These are phyloP conservation scores for Candida pini DNA, from an alignment of 805 yeast species.

Conservation along the genomic window DNA sequence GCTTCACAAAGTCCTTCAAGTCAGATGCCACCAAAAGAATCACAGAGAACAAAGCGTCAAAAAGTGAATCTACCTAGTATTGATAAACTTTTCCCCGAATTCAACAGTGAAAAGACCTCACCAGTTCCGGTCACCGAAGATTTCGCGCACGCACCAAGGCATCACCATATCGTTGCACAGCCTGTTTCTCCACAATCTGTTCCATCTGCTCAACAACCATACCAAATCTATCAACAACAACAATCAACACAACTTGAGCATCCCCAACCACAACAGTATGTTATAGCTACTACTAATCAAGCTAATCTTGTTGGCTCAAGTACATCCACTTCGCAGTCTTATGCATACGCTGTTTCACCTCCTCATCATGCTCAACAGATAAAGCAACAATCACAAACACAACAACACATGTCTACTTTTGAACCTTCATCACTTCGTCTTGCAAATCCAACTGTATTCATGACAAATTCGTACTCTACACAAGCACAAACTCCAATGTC, in stretches of 20 bases:
- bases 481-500: too few species aligned
- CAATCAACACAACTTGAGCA: too few species aligned
- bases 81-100: conserved; percentile 1
- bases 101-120: background rate
- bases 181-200: background rate
- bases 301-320: too few species aligned
- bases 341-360: too few species aligned
- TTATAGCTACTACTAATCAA: too few species aligned
- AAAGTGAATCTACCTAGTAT: conserved; percentile 1
- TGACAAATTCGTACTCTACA: too few species aligned
- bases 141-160: background rate
- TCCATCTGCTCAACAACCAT: background rate
- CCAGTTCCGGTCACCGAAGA: background rate
- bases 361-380: background rate
- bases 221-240: background rate
- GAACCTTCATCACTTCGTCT: background rate
- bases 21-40: background rate
- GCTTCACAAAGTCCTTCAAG: too few species aligned
- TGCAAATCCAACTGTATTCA: too few species aligned
- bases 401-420: background rate
- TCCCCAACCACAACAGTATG: too few species aligned
- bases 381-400: background rate
- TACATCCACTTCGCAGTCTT: too few species aligned
- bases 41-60: background rate
- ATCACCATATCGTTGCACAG: too few species aligned